phyloP scores from a whole-genome alignment of 768 basidiomycete genomes.

The Podaxis rugospora region DNA sequence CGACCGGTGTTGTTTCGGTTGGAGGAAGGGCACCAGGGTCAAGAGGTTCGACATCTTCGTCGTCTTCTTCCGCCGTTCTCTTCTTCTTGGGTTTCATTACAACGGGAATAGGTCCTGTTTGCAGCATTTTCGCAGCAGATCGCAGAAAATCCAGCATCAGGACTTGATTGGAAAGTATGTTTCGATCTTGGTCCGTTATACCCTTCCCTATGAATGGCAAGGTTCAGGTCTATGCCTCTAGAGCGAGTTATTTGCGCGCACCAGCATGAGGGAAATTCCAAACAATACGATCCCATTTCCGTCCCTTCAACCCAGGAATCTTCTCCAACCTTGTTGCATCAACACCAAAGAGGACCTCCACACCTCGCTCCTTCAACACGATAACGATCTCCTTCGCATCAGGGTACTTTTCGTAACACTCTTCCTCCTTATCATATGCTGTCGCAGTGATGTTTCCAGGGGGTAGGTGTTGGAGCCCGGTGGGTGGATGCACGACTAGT shows the following conservation, averaged over 20 bases:
- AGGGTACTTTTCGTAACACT: constrained; percentile 81
- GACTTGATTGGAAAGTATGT: constrained; percentile 85
- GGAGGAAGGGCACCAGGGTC: constrained; percentile 11
- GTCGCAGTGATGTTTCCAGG: constrained; percentile 78
- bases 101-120: constrained; percentile 49
- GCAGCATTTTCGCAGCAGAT: constrained; percentile 60
- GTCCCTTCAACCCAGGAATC: constrained; percentile 48
- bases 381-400: constrained; percentile 59
- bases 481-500: constrained; percentile 40
- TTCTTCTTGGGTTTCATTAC: constrained; percentile 36
- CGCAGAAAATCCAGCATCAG: constrained; percentile 80
- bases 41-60: constrained; percentile 23
- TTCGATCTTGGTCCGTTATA: constrained; percentile 90
- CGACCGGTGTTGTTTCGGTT: constrained; percentile 12
- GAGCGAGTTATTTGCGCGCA: constrained; percentile 27
- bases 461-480: constrained; percentile 47
- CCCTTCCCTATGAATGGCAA: constrained; percentile 58
- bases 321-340: constrained; percentile 81
- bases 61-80: constrained; percentile 44
- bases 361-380: constrained; percentile 53
- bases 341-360: constrained; percentile 70
- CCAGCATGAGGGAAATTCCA: constrained; percentile 99
- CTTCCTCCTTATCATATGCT: constrained; percentile 74
- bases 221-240: background rate
- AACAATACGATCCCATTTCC: constrained; percentile 72